These are phyloP conservation scores for Penicillium desertorum DNA, from an alignment of 495 filamentous ascomycete genomes.

Conservation along the genomic window DNA sequence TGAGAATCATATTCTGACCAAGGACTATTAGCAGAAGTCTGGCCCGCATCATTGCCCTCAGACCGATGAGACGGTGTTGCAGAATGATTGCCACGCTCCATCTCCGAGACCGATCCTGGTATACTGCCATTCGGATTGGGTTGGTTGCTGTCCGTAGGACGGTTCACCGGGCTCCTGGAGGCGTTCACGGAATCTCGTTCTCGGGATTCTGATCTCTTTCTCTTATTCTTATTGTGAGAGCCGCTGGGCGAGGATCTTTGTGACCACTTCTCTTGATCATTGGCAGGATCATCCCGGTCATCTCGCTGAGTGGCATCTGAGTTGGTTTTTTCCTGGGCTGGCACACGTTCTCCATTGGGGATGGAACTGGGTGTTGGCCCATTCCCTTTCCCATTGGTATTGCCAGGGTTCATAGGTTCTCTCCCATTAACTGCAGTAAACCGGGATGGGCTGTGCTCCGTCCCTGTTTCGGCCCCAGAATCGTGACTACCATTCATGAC, in stretches of 20 bases:
- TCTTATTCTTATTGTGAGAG: constrained; percentile 36
- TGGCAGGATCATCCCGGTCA: constrained; percentile 8
- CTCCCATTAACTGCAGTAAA: constrained; percentile 57
- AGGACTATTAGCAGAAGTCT: constrained; percentile 32
- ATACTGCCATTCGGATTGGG: constrained; percentile 22
- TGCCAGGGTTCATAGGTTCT: constrained; percentile 26
- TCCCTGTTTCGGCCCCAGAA: constrained; percentile 39
- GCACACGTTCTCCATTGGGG: constrained; percentile 5
- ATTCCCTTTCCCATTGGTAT: background rate
- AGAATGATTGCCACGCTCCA: constrained; percentile 30
- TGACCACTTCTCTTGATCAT: constrained; percentile 28
- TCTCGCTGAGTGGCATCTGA: constrained; percentile 6
- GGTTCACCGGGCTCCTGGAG: constrained; percentile 24
- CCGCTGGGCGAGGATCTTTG: constrained; percentile 30
- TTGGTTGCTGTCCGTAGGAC: constrained; percentile 11
- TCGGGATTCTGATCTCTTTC: constrained; percentile 44
- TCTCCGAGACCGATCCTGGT: constrained; percentile 25
- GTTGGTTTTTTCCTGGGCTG: background rate
- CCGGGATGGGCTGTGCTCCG: constrained; percentile 50
- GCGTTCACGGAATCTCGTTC: constrained; percentile 26
- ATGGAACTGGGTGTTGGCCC: constrained; percentile 2
- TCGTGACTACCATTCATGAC: constrained; percentile 38
- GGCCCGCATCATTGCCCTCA: constrained; percentile 35
- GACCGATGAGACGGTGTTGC: constrained; percentile 27
- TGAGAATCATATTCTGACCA: constrained; percentile 48